Evolutionary conservation across 2,329 filamentous ascomycete species (phyloP).

Genomic region (Colletotrichum gloeosporioides): DNA sequence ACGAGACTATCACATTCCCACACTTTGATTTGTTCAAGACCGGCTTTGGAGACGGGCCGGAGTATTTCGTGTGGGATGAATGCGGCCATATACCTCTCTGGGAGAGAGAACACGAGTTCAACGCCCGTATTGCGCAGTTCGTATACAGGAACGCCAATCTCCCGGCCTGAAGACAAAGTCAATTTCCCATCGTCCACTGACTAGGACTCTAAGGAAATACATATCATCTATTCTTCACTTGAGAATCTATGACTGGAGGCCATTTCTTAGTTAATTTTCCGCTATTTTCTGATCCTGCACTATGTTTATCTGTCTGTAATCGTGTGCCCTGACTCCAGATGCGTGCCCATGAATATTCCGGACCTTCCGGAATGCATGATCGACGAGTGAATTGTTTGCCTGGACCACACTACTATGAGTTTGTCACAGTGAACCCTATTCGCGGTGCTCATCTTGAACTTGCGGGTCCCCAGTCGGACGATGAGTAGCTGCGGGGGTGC

Average conservation of each 20-base stretch:
- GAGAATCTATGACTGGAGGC: neutral
- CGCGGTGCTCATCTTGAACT: neutral
- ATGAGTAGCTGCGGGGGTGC: neutral
- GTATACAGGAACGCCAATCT: neutral
- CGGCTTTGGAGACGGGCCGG: neutral
- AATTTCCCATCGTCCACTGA: neutral
- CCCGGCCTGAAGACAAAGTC: neutral
- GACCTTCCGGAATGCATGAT: neutral
- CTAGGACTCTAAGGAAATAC: neutral
- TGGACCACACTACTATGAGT: neutral
- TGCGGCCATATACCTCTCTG: neutral
- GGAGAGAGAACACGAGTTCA: constrained; percentile 4
- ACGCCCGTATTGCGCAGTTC: neutral
- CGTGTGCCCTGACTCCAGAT: neutral
- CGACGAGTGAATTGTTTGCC: neutral
- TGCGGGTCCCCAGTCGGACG: neutral
- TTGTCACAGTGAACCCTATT: neutral
- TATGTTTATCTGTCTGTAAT: neutral
- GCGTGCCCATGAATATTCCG: neutral
- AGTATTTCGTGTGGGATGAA: neutral
- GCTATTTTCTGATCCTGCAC: neutral
- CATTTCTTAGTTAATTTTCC: neutral
- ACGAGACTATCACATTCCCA: neutral
- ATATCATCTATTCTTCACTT: neutral
- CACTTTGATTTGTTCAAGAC: neutral